A percentile compares a stretch with the other conserved stretches of the same genome.
These are phyloP conservation scores for Cicer cuneatum DNA, from an alignment of 306 rosid genomes.

Conservation along the genomic window DNA sequence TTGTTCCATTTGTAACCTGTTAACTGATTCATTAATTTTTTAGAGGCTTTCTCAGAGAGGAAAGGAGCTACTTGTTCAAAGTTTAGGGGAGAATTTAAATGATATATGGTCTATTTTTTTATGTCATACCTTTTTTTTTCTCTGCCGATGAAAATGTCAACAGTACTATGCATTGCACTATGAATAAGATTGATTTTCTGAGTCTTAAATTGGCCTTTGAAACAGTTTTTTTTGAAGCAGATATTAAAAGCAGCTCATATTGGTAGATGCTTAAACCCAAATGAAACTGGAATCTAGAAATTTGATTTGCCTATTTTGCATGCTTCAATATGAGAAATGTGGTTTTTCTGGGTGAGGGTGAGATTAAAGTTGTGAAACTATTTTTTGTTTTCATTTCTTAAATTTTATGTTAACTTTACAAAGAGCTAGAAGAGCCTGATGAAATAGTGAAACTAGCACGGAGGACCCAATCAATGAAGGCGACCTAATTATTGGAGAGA, in stretches of 20 bases:
- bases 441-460: too few species aligned
- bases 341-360: not conserved
- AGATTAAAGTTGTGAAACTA: not conserved
- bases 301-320: not conserved
- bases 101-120: slow-evolving; percentile 46
- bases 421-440: too few species aligned
- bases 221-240: not conserved
- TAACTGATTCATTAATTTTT: slow-evolving; percentile 55
- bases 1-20: slow-evolving; percentile 47
- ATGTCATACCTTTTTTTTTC: slow-evolving; percentile 18
- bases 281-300: not conserved
- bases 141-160: slow-evolving; percentile 12
- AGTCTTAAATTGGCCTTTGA: not conserved
- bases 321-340: not conserved
- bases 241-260: not conserved
- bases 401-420: too few species aligned
- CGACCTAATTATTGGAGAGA: too few species aligned
- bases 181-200: slow-evolving; percentile 1
- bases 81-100: slow-evolving; percentile 34
- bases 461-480: too few species aligned
- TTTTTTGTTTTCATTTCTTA: too few species aligned
- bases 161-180: not conserved
- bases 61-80: slow-evolving; percentile 40
- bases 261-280: not conserved
- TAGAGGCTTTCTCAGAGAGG: slow-evolving; percentile 43